Base-by-base conservation (phyloP, 495 filamentous ascomycete genomes). In the Baudoinia panamericana region DNA sequence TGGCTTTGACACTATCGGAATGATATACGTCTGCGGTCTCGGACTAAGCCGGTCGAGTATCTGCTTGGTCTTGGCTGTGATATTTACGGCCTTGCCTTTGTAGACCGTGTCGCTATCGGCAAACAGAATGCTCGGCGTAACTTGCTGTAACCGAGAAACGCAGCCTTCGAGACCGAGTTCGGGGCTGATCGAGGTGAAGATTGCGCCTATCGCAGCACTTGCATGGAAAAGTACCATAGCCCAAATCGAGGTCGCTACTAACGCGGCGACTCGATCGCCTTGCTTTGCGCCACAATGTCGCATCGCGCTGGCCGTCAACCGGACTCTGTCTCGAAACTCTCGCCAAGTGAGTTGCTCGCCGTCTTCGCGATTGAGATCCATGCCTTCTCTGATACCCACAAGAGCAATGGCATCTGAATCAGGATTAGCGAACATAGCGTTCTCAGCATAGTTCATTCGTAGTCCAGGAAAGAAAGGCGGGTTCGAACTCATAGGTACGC, bases 101-200 rank as follows among this genome's bases (percentile, higher is more conserved):
- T 87, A 87, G n/a, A 85, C 59, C 3, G 82, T 70, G 5, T 65
- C 66, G 50, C 85, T 80, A 48, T 90, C 83, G 60, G 83, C 72
- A 52, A 90, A 87, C 22, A 90, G 58, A 43, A 71, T 77, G 51
- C 66, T 68, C 25, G 81, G 82, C 50, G 75, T 64, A 24, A 87
- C 71, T 61, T 87, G 81, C 34, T 75, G 58, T 31, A 82, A 59
- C 13, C 83, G 64, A 54, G 85, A 78, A 48, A 90, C 55, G 10
- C 86, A 73, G 0, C 82, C 83, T 51, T 78, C 51, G 0, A 40
- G 26, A 16, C 51, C 51, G 12, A 54, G 37, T 61, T 90, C 83
- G 1, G 82, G 86, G 20, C 74, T 79, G 36, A 71, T 76, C 33
- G 71, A 77, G 23, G 72, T 79, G 53, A 84, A 84, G 19, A 90